phyloP scores from a whole-genome alignment of 2,329 filamentous ascomycete genomes.

The Paracorniculantispora psalliotae region DNA sequence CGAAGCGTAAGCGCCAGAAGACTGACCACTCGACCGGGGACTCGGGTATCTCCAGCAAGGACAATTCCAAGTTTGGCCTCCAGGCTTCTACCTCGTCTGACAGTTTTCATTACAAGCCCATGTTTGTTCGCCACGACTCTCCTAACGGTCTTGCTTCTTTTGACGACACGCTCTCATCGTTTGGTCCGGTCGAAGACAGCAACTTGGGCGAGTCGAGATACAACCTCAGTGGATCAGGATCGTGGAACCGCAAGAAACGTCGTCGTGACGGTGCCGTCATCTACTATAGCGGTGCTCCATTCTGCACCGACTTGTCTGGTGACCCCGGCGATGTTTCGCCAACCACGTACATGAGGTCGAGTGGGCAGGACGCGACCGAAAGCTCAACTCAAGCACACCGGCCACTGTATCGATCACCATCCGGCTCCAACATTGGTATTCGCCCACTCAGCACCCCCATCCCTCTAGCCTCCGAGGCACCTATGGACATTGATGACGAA shows the following conservation, averaged over 20 bases:
- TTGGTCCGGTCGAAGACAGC: slow-evolving; percentile 42
- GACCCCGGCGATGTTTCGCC: slow-evolving; percentile 50
- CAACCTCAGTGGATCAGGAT: slow-evolving; percentile 44
- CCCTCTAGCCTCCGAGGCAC: slow-evolving; percentile 20
- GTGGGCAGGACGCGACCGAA: slow-evolving; percentile 30
- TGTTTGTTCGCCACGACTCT: slow-evolving; percentile 50
- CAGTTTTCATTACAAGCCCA: slow-evolving; percentile 59
- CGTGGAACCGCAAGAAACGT: slow-evolving; percentile 46
- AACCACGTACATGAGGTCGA: slow-evolving; percentile 45
- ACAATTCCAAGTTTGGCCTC: slow-evolving; percentile 35
- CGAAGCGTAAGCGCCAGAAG: slow-evolving; percentile 43
- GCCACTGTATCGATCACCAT: slow-evolving; percentile 37
- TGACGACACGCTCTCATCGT: slow-evolving; percentile 47
- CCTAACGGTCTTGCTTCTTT: slow-evolving; percentile 43
- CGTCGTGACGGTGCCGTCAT: slow-evolving; percentile 70
- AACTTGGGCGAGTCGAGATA: slow-evolving; percentile 44
- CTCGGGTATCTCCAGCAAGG: slow-evolving; percentile 32
- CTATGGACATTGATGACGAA: slow-evolving; percentile 26
- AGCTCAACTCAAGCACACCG: slow-evolving; percentile 18
- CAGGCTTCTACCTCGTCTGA: slow-evolving; percentile 36
- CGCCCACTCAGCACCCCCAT: slow-evolving; percentile 40
- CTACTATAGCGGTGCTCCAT: slow-evolving; percentile 75
- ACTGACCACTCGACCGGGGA: slow-evolving; percentile 31
- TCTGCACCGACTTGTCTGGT: slow-evolving; percentile 74
- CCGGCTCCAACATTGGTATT: slow-evolving; percentile 46